Percentiles rank a stretch among this genome's conserved stretches.
phyloP scores from a whole-genome alignment of 2,329 filamentous ascomycete genomes.

The Fusarium succisae region DNA sequence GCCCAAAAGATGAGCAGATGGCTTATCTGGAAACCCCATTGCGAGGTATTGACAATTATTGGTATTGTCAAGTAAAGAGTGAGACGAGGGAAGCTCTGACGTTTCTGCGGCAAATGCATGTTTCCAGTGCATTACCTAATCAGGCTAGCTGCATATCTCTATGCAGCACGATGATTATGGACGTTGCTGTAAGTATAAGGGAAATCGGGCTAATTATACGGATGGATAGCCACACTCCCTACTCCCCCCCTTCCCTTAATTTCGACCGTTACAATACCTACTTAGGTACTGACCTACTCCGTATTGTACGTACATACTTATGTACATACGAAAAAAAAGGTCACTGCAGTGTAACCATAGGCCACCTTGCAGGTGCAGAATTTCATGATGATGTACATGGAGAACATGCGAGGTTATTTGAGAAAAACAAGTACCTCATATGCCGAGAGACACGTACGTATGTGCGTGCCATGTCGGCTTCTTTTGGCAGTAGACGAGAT shows the following conservation, averaged over 20 bases:
- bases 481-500: background rate
- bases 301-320: background rate
- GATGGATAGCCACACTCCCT: conserved; percentile 16
- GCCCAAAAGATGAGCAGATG: conserved; percentile 65
- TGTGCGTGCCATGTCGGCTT: background rate
- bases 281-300: background rate
- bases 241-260: background rate
- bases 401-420: conserved; percentile 6
- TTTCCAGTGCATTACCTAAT: conserved; percentile 27
- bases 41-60: conserved; percentile 7
- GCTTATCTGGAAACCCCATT: conserved; percentile 60
- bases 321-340: background rate
- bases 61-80: background rate
- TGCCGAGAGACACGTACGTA: background rate
- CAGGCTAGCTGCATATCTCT: conserved; percentile 9
- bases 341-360: conserved; percentile 32
- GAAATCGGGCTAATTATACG: background rate
- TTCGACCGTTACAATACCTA: background rate
- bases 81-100: conserved; percentile 22
- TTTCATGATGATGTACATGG: conserved; percentile 23
- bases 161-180: background rate
- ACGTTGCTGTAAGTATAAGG: background rate
- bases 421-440: background rate
- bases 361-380: conserved; percentile 8
- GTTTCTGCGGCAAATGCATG: conserved; percentile 19